Percentiles rank a stretch among this genome's conserved stretches.
These are phyloP conservation scores for Tetradesmus obliquus DNA, from an alignment of 139 green algal species.

Conservation along the genomic window DNA sequence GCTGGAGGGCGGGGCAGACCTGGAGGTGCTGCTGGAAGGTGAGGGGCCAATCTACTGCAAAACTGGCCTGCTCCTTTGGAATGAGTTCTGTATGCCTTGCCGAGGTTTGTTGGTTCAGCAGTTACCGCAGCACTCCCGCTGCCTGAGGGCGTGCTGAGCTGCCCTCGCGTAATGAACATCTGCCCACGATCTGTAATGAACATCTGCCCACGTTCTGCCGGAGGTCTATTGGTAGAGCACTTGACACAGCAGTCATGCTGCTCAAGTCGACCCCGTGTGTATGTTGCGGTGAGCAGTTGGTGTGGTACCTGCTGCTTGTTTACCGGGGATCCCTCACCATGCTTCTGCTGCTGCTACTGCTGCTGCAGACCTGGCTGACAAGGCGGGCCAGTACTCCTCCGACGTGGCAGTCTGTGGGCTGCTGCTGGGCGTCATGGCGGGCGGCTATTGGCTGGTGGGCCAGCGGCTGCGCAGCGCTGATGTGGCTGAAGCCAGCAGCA, in stretches of 20 bases:
- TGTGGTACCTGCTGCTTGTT: too few relatives aligned
- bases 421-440: conserved; percentile 27
- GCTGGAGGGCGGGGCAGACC: conserved; percentile 67
- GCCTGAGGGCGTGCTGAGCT: too few relatives aligned
- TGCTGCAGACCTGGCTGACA: conserved; percentile 56
- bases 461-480: background rate
- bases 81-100: background rate
- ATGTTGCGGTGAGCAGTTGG: background rate
- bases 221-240: too few relatives aligned
- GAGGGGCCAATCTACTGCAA: background rate
- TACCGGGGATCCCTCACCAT: background rate
- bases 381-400: conserved; percentile 55
- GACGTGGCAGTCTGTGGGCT: conserved; percentile 53
- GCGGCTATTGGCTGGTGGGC: conserved; percentile 21
- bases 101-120: too few relatives aligned
- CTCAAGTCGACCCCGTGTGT: background rate
- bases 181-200: too few relatives aligned
- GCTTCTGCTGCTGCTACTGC: background rate
- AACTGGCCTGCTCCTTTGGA: background rate
- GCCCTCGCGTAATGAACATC: too few relatives aligned
- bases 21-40: conserved; percentile 64
- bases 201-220: too few relatives aligned
- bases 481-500: conserved; percentile 22
- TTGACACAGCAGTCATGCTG: too few relatives aligned
- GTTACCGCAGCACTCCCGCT: background rate